Percentiles rank a stretch among this genome's conserved stretches.
phyloP scores from a whole-genome alignment of 371 early-diverging fungal species.

The Mucor lusitanicus region DNA sequence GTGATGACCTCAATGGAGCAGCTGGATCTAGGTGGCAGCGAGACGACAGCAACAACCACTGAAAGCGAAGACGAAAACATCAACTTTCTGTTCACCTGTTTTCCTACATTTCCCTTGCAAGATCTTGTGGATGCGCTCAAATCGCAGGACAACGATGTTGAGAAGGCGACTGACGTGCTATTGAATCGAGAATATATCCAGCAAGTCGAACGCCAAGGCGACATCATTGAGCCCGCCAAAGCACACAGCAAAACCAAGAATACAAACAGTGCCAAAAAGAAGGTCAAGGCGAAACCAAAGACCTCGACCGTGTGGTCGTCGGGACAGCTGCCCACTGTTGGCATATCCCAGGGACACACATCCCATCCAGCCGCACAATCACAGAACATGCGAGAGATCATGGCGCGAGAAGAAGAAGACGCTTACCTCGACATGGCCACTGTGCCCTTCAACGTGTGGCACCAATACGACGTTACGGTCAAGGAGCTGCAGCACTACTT shows the following conservation, averaged over 20 bases:
- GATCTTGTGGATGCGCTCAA: slow-evolving; percentile 22
- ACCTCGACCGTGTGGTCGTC: slow-evolving; percentile 8
- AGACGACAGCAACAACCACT: slow-evolving; percentile 1
- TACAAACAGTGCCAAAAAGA: slow-evolving; percentile 15
- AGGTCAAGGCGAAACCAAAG: slow-evolving; percentile 5
- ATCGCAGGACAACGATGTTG: slow-evolving; percentile 34
- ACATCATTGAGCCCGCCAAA: neutral
- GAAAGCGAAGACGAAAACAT: slow-evolving; percentile 28
- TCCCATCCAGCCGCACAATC: neutral
- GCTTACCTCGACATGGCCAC: slow-evolving; percentile 18
- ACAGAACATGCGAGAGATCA: neutral
- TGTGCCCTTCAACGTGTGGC: slow-evolving; percentile 43
- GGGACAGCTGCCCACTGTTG: slow-evolving; percentile 14
- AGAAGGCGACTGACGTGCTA: slow-evolving; percentile 42
- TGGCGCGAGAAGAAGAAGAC: slow-evolving; percentile 14
- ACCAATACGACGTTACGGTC: slow-evolving; percentile 30
- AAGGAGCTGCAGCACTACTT: slow-evolving; percentile 7
- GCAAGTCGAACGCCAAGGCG: slow-evolving; percentile 3
- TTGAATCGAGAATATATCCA: slow-evolving; percentile 26
- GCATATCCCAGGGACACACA: neutral
- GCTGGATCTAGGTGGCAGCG: slow-evolving; percentile 10
- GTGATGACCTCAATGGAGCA: neutral
- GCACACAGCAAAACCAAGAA: neutral
- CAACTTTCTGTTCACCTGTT: slow-evolving; percentile 38
- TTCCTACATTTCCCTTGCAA: slow-evolving; percentile 24